Evolutionary conservation across 208 protist species (phyloP).

Genomic region (Trypanosoma mega): DNA sequence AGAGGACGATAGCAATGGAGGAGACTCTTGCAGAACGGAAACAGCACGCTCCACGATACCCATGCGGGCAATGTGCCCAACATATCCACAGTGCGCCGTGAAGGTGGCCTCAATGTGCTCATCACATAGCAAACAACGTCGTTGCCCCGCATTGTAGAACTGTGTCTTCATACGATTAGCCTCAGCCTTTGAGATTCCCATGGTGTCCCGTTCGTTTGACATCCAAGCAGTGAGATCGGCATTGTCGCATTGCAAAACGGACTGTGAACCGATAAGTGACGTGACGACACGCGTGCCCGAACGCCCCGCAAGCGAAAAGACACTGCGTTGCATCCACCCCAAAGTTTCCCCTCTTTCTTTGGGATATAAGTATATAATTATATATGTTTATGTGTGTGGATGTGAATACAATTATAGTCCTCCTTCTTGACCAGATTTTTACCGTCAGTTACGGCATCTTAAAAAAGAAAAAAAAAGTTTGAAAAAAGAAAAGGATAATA

Average conservation of each 20-base stretch:
- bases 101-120: slow-evolving; percentile 32
- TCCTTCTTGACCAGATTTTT: too few relatives aligned
- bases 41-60: slow-evolving; percentile 56
- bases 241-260: neutral
- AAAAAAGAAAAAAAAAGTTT: too few relatives aligned
- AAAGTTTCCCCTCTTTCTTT: too few relatives aligned
- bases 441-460: too few relatives aligned
- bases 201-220: slow-evolving; percentile 5
- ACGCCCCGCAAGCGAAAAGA: too few relatives aligned
- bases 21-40: slow-evolving; percentile 28
- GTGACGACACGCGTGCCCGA: neutral
- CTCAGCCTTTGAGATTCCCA: slow-evolving; percentile 11
- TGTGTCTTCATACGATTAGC: slow-evolving; percentile 8
- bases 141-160: slow-evolving; percentile 36
- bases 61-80: slow-evolving; percentile 51
- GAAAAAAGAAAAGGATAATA: too few relatives aligned
- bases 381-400: too few relatives aligned
- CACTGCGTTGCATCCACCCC: too few relatives aligned
- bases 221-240: slow-evolving; percentile 22
- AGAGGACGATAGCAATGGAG: neutral
- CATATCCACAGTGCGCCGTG: slow-evolving; percentile 29
- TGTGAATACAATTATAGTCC: too few relatives aligned
- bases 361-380: too few relatives aligned
- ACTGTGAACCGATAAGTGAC: neutral
- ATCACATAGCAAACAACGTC: slow-evolving; percentile 44